phyloP scores from a whole-genome alignment of 129 eudicot genomes.

The Scalesia atractyloides region DNA sequence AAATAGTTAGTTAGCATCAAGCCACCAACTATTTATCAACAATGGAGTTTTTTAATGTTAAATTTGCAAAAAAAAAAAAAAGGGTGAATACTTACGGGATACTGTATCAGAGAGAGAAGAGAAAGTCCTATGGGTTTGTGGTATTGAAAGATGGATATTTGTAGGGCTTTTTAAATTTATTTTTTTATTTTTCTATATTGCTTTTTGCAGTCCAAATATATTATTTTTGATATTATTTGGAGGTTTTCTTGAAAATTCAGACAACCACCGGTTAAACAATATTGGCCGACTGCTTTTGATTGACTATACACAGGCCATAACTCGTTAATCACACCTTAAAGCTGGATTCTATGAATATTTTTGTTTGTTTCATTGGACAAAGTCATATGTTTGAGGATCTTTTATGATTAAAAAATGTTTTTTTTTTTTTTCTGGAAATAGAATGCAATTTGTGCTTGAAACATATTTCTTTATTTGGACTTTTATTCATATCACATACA shows the following conservation, averaged over 20 bases:
- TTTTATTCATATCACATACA: not conserved
- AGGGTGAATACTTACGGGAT: no score
- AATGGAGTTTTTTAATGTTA: no score
- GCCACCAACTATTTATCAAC: no score
- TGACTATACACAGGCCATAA: not conserved
- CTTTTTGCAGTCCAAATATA: not conserved
- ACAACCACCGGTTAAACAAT: not conserved
- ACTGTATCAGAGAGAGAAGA: no score
- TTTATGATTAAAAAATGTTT: not conserved
- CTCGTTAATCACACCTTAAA: not conserved
- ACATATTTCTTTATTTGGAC: not conserved
- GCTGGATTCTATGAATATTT: not conserved
- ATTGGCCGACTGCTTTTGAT: conserved; percentile 4
- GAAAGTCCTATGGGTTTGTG: no score
- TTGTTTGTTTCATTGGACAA: not conserved
- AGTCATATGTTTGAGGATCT: not conserved
- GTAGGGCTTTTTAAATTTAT: conserved; percentile 2
- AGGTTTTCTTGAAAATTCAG: conserved; percentile 20
- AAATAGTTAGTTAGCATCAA: no score
- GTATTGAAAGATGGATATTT: conserved; percentile 18
- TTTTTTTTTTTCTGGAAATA: not conserved
- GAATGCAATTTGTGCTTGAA: not conserved
- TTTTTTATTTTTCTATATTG: not conserved
- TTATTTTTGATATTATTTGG: not conserved
- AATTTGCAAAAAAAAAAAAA: no score